Evolutionary conservation across 345 rosid species (phyloP).

Genomic region (Eucalyptus erythrocorys): DNA sequence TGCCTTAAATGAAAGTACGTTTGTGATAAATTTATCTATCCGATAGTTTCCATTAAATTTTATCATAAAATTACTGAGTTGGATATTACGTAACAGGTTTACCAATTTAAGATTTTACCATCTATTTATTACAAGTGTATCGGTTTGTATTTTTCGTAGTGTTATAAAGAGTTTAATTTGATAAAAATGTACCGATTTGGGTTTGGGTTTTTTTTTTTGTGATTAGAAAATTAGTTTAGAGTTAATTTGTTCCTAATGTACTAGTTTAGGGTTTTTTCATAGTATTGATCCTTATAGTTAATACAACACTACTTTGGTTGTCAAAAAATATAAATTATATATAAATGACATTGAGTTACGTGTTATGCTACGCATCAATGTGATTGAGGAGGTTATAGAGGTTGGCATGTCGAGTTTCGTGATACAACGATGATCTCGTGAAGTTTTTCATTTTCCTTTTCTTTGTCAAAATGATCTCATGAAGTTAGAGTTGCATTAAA

Average conservation of each 20-base stretch:
- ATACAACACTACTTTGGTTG: not conserved
- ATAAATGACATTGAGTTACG: rapidly evolving
- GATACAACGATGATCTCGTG: not conserved
- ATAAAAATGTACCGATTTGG: rapidly evolving
- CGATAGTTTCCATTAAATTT: rapidly evolving
- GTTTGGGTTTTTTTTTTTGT: too few species aligned
- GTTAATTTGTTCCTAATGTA: rapidly evolving
- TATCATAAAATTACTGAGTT: rapidly evolving
- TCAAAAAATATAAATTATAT: not conserved
- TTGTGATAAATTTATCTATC: rapidly evolving
- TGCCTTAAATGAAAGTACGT: rapidly evolving
- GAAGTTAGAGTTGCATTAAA: not conserved
- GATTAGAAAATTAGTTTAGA: rapidly evolving
- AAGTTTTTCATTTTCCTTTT: too few species aligned
- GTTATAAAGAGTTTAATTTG: rapidly evolving
- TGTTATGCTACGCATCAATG: not conserved
- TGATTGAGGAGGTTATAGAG: not conserved
- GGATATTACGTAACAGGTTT: rapidly evolving
- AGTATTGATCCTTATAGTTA: too few species aligned
- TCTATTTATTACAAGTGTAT: rapidly evolving
- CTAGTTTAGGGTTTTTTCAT: too few species aligned
- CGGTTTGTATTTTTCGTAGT: rapidly evolving
- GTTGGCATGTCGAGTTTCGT: not conserved
- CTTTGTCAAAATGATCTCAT: too few species aligned
- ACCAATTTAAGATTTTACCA: rapidly evolving